Evolutionary conservation across 768 basidiomycete genomes (phyloP), one percentile per base, ranked within the genome.

Genomic region (Boletus sensibilis): DNA sequence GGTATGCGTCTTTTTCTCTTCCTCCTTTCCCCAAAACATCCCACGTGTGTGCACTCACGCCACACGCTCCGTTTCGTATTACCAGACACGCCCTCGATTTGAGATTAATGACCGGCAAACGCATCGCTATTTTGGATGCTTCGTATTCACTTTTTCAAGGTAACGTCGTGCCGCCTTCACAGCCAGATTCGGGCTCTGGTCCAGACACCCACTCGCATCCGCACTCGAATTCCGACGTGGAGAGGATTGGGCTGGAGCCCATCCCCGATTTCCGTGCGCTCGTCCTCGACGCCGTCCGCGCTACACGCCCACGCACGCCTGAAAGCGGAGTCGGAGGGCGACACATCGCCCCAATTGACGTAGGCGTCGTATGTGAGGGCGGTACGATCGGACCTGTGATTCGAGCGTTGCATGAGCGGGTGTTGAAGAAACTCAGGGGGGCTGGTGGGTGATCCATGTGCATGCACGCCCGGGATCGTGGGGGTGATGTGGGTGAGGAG

Each of bases 41-140:
- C 11, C 21, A 53, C 43, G 23, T 37, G 45, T 41, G 11, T 27
- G 5, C 13, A 4, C 51, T 50, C 25, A 29, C 16, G 5, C 14
- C 12, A 5, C 18, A 1, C 31, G 0, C 1, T 21, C 43, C 14
- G 9, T 5, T 35, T 42, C n/a, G 4, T 29, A 23, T 16, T 55
- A 25, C 13, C 41, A 90, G 88, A 63, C 84, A 92, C 66, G 90
- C 88, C 0, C 76, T 94, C 51, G 91, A 94, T 68, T 84, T 92
- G 69, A 83, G 91, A 63, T 76, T 92, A 64, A 82, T 92, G 82
- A 79, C 76, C 12, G 78, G 77, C 35, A 79, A 82, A 60, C 83
- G 83, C 13, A 79, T 92, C 13, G 83, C 79, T 20, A 83, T 94
- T 47, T 70, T 92, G n/a, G 91, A 93, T 65, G 88, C 79, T 4